Base-by-base conservation (phyloP, 2,329 filamentous ascomycete species). In the Eutypella sp. region DNA sequence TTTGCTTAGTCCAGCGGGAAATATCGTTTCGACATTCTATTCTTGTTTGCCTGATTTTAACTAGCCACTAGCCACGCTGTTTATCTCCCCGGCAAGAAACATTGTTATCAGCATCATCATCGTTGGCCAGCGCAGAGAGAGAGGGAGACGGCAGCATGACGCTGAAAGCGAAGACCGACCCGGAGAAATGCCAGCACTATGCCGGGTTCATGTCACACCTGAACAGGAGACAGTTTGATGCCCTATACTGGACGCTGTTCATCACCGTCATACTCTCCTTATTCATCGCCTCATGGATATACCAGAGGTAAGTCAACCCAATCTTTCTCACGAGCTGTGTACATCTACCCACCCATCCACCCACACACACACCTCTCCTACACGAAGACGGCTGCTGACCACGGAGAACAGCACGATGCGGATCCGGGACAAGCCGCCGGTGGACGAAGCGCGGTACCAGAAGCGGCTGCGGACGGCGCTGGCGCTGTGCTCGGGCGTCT, bases 231-330 rank as follows among this genome's bases (percentile, higher is more conserved):
- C 57, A 67, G 41, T 68, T 69, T 40, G 67, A 71, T 44, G 52
- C 55, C 9, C 57, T 70, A 15, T 73, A 69, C 52, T 73, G 69
- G 69, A 47, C 59, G 1, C 53, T 72, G 4, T 73, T 72, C 50
- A 48, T 60, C 20, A 27, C 61, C 0, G 66, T 70, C n/a, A 56
- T 72, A 16, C 16, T 60, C 11, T 57, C 66, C 37, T 57, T 72
- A 23, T 70, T 67, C 38, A 49, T 65, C 8, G 49, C 64, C 8
- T 69, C 69, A 39, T 67, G 60, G 58, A 57, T 62, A 41, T 68
- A 63, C 42, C 63, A 65, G 55, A 55, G 60, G 64, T 67, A 49
- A 36, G 47, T 54, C 52, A 18, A 40, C 23, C 38, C 25, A 16
- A 18, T 40, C 15, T 15, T n/a, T 4, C 29, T 7, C 16, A 15